A percentile compares a stretch with the other conserved stretches of the same genome.
phyloP scores from a whole-genome alignment of 306 rosid species.

The Pachyrhizus erosus region DNA sequence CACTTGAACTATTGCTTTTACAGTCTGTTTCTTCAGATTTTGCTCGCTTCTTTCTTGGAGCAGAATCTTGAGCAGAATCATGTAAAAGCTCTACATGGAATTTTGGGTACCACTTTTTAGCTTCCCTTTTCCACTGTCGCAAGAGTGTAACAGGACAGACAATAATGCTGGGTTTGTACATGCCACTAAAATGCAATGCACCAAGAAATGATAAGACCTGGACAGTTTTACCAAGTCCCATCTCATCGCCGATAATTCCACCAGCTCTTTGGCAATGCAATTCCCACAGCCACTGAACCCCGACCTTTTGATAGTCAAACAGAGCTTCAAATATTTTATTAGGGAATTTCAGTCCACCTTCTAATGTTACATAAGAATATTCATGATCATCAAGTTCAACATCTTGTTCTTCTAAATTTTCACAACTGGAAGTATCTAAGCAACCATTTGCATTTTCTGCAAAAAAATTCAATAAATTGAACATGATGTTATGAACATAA shows the following conservation, averaged over 20 bases:
- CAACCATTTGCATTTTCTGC: constrained; percentile 59
- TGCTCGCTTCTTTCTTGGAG: constrained; percentile 61
- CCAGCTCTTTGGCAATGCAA: constrained; percentile 98
- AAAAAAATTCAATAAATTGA: constrained; percentile 42
- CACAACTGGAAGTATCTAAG: constrained; percentile 59
- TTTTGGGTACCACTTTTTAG: constrained; percentile 83
- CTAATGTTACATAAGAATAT: constrained; percentile 72
- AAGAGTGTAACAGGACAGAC: constrained; percentile 95
- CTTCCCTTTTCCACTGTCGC: constrained; percentile 98
- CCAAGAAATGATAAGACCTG: constrained; percentile 93
- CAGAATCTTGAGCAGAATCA: constrained; percentile 81
- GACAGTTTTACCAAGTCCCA: constrained; percentile 99
- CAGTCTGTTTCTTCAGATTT: constrained; percentile 71
- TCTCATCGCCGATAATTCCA: constrained; percentile 98
- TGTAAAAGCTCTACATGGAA: constrained; percentile 86
- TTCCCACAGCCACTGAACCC: constrained; percentile 99
- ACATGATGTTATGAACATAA: constrained; percentile 17
- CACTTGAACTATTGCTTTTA: constrained; percentile 68
- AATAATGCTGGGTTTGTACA: constrained; percentile 89
- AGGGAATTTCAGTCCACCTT: constrained; percentile 92
- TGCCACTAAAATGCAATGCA: constrained; percentile 89
- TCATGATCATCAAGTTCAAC: constrained; percentile 58
- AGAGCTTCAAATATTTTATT: constrained; percentile 67
- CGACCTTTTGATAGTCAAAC: constrained; percentile 98
- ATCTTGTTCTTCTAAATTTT: constrained; percentile 63